These are phyloP conservation scores for Penicillium expansum DNA, from an alignment of 2,329 filamentous ascomycete species.

Conservation along the genomic window DNA sequence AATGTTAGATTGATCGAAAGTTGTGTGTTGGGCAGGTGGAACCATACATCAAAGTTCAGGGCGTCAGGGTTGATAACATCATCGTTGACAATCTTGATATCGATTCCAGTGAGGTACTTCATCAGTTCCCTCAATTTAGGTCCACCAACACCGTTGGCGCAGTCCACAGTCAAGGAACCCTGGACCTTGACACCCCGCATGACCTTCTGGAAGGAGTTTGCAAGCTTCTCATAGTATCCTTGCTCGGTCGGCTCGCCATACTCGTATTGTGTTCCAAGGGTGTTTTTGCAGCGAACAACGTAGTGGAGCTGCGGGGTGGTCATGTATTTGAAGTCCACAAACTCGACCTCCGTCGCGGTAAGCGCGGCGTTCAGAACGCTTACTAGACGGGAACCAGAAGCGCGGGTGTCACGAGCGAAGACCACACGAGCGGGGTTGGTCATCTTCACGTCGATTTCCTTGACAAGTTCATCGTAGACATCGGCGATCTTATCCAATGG, in stretches of 20 bases:
- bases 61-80: conserved; percentile 86
- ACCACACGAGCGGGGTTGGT: conserved; percentile 73
- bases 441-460: conserved; percentile 72
- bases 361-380: conserved; percentile 76
- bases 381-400: conserved; percentile 82
- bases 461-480: conserved; percentile 71
- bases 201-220: conserved; percentile 77
- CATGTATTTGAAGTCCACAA: conserved; percentile 82
- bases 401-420: conserved; percentile 87
- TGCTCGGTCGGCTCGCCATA: conserved; percentile 87
- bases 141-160: conserved; percentile 93
- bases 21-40: not conserved
- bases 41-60: conserved; percentile 77
- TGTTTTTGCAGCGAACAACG: conserved; percentile 90
- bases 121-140: conserved; percentile 84
- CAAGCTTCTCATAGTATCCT: conserved; percentile 93
- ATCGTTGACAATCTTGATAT: conserved; percentile 88
- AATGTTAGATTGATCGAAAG: conserved; percentile 17
- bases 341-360: conserved; percentile 69
- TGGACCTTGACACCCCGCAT: conserved; percentile 72
- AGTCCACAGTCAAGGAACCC: conserved; percentile 80
- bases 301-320: conserved; percentile 99
- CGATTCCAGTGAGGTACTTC: conserved; percentile 73
- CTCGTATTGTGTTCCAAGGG: conserved; percentile 76
- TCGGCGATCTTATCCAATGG: conserved; percentile 70